Percentiles rank a stretch among this genome's conserved stretches.
Conservation (phyloP, 441 rosid genomes). For the Arabidopsis hybrid region DNA sequence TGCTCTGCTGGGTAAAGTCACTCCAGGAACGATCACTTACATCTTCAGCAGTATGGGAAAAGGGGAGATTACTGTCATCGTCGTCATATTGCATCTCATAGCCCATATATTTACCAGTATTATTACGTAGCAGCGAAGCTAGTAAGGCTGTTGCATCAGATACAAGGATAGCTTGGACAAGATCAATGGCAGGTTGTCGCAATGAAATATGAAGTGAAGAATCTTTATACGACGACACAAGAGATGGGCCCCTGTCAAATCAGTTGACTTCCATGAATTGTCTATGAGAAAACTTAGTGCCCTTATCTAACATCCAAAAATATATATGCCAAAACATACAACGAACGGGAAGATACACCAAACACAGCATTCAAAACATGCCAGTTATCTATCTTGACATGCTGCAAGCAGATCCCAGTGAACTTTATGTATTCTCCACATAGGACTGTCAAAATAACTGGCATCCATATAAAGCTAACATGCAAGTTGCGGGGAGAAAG, state of each 20-base stretch:
- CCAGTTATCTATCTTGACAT: conserved; percentile 4
- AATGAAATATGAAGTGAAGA: conserved; percentile 89
- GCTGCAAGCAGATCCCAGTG: conserved; percentile 7
- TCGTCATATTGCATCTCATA: conserved; percentile 53
- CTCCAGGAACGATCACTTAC: conserved; percentile 69
- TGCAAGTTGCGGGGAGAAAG: background rate
- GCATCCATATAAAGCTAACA: background rate
- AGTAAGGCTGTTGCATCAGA: conserved; percentile 92
- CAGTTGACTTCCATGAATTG: conserved; percentile 41
- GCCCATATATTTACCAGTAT: conserved; percentile 45
- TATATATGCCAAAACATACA: conserved; percentile 7
- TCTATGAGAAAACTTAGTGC: conserved; percentile 18
- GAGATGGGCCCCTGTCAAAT: conserved; percentile 92
- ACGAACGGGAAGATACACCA: background rate
- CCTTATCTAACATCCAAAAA: conserved; percentile 16
- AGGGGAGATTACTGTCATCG: conserved; percentile 52
- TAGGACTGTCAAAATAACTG: background rate
- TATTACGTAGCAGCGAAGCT: conserved; percentile 59
- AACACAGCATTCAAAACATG: conserved; percentile 23
- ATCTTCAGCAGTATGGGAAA: conserved; percentile 55
- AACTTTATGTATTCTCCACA: conserved; percentile 4
- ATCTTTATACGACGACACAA: conserved; percentile 88
- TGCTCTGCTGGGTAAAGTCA: conserved; percentile 74
- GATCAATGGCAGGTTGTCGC: conserved; percentile 97
- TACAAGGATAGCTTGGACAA: conserved; percentile 78